Conservation (phyloP, 2,329 filamentous ascomycete species). For the Arachnomyces sp. region DNA sequence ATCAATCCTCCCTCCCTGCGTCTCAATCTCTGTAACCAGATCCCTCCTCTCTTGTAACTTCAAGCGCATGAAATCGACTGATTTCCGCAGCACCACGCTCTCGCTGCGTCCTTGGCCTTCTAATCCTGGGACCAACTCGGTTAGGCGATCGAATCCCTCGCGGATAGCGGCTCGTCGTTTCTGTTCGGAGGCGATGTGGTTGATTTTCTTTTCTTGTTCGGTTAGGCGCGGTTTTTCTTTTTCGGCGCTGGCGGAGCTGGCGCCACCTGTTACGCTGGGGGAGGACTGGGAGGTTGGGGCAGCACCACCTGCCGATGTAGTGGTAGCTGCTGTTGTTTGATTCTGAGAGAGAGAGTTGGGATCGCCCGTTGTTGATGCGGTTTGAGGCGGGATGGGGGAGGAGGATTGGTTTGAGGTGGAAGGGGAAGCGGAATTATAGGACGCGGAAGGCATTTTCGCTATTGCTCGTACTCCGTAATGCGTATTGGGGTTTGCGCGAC, state of each 20-base stretch:
- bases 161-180: conserved; percentile 67
- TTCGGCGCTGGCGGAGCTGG: conserved; percentile 15
- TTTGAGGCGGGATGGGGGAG: neutral
- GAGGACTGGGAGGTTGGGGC: conserved; percentile 6
- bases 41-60: conserved; percentile 51
- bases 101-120: conserved; percentile 79
- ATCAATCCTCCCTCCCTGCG: conserved; percentile 48
- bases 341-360: neutral
- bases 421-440: too few relatives aligned
- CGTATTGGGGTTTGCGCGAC: too few relatives aligned
- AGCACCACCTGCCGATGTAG: too few relatives aligned
- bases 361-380: neutral
- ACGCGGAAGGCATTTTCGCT: too few relatives aligned
- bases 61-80: conserved; percentile 56
- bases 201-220: conserved; percentile 63
- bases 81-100: conserved; percentile 67
- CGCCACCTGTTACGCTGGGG: conserved; percentile 14
- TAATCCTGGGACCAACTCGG: conserved; percentile 70
- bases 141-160: conserved; percentile 73
- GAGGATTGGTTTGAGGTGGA: conserved; percentile 5
- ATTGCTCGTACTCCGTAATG: too few relatives aligned
- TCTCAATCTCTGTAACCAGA: conserved; percentile 52
- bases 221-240: conserved; percentile 56
- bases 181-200: conserved; percentile 60
- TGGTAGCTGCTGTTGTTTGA: neutral